These are phyloP conservation scores for Fomitopsis betulina DNA, from an alignment of 1,284 basidiomycete species.

Conservation along the genomic window DNA sequence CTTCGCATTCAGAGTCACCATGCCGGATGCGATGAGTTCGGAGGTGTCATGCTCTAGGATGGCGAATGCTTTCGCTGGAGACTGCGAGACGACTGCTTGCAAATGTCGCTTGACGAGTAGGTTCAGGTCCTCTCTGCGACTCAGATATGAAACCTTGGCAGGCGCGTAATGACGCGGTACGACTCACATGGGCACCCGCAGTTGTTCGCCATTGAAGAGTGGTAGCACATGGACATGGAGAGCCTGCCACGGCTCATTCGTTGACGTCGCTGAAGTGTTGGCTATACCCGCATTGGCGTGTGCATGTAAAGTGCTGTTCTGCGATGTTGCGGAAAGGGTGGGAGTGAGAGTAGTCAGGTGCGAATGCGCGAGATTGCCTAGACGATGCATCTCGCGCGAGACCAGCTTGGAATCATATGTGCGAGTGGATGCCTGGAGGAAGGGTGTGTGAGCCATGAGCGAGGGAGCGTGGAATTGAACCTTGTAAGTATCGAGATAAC, in stretches of 20 bases:
- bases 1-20: conserved; percentile 89
- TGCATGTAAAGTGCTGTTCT: conserved; percentile 33
- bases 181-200: conserved; percentile 79
- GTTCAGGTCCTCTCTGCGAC: conserved; percentile 81
- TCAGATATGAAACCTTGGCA: not conserved
- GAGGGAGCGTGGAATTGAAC: not conserved
- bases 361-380: conserved; percentile 54
- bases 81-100: conserved; percentile 57
- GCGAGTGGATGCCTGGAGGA: conserved; percentile 41
- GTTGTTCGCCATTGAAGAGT: conserved; percentile 86
- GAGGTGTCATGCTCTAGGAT: conserved; percentile 77
- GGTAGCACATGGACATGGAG: conserved; percentile 86
- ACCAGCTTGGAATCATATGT: conserved; percentile 72
- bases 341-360: conserved; percentile 34
- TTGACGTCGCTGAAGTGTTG: conserved; percentile 32
- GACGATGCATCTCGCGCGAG: conserved; percentile 73
- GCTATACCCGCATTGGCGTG: conserved; percentile 24
- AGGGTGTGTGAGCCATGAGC: not conserved
- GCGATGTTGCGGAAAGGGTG: conserved; percentile 31
- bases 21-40: conserved; percentile 83
- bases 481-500: conserved; percentile 3
- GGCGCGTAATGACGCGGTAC: not conserved
- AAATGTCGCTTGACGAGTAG: conserved; percentile 76
- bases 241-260: conserved; percentile 69
- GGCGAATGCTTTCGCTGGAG: conserved; percentile 58